Percentiles rank a stretch among this genome's conserved stretches.
Evolutionary conservation across 2,329 filamentous ascomycete genomes (phyloP).

Genomic region (Alternaria sp.): DNA sequence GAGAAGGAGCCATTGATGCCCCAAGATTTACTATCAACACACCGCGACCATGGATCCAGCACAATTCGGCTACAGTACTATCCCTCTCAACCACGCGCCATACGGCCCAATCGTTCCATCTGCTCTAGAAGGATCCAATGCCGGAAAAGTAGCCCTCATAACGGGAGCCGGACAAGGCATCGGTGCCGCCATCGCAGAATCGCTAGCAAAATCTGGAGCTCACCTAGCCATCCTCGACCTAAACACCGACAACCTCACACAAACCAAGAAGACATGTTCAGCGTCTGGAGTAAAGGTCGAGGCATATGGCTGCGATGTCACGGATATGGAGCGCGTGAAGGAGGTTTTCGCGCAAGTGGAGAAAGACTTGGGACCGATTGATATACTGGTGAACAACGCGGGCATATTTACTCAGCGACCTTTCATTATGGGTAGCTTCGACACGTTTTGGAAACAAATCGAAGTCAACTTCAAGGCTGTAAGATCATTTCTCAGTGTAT

Average conservation of each 20-base stretch:
- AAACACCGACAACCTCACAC: conserved; percentile 18
- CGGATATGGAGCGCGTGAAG: conserved; percentile 14
- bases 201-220: conserved; percentile 36
- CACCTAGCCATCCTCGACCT: conserved; percentile 36
- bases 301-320: conserved; percentile 33
- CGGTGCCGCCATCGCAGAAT: conserved; percentile 36
- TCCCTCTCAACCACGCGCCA: conserved; percentile 24
- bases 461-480: conserved; percentile 43
- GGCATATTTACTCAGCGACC: conserved; percentile 37
- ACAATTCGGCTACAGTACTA: conserved; percentile 30
- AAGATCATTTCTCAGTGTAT: neutral
- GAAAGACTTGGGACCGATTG: conserved; percentile 29
- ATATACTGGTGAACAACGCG: conserved; percentile 39
- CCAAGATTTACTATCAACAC: neutral
- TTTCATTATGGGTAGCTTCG: conserved; percentile 34
- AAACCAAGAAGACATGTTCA: conserved; percentile 33
- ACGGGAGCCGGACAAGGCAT: conserved; percentile 40
- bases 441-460: conserved; percentile 38
- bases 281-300: conserved; percentile 26
- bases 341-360: conserved; percentile 25
- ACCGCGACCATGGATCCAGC: conserved; percentile 25
- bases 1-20: no score
- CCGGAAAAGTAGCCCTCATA: conserved; percentile 34
- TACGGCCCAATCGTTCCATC: conserved; percentile 25
- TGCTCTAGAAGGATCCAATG: conserved; percentile 24